Evolutionary conservation across 2,329 filamentous ascomycete genomes (phyloP).

Genomic region (Botryotinia convoluta): DNA sequence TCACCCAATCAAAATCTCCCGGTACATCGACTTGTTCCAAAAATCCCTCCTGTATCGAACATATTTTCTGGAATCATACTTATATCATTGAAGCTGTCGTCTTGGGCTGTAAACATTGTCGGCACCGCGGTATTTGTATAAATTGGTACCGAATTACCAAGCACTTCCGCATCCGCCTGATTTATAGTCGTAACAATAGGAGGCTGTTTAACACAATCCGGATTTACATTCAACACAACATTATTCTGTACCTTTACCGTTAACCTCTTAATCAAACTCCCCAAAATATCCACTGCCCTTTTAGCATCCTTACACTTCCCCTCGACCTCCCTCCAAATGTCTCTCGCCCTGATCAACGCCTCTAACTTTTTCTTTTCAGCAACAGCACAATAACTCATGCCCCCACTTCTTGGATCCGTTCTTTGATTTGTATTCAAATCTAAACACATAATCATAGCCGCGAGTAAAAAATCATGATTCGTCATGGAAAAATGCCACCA

Average conservation of each 20-base stretch:
- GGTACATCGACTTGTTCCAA: constrained; percentile 26
- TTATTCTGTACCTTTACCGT: constrained; percentile 14
- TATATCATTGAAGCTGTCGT: background rate
- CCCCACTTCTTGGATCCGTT: background rate
- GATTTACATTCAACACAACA: background rate
- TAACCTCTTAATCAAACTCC: constrained; percentile 26
- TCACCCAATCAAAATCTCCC: constrained; percentile 31
- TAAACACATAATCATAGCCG: constrained; percentile 59
- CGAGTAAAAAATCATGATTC: constrained; percentile 60
- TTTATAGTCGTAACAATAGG: constrained; percentile 10
- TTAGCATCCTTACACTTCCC: constrained; percentile 31
- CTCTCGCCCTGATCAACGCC: constrained; percentile 26
- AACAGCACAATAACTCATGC: constrained; percentile 24
- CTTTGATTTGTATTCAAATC: constrained; percentile 29
- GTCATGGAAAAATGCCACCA: constrained; percentile 58
- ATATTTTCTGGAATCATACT: constrained; percentile 25
- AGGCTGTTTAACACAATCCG: background rate
- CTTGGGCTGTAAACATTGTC: constrained; percentile 5
- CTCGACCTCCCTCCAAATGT: constrained; percentile 30
- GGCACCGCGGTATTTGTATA: constrained; percentile 16
- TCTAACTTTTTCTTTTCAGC: constrained; percentile 27
- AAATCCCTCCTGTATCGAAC: background rate
- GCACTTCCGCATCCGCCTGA: background rate
- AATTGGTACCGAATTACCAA: background rate
- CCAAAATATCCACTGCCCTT: constrained; percentile 26